A percentile compares a stretch with the other conserved stretches of the same genome.
Evolutionary conservation across 805 yeast species (phyloP).

Genomic region (Torulaspora quercuum): DNA sequence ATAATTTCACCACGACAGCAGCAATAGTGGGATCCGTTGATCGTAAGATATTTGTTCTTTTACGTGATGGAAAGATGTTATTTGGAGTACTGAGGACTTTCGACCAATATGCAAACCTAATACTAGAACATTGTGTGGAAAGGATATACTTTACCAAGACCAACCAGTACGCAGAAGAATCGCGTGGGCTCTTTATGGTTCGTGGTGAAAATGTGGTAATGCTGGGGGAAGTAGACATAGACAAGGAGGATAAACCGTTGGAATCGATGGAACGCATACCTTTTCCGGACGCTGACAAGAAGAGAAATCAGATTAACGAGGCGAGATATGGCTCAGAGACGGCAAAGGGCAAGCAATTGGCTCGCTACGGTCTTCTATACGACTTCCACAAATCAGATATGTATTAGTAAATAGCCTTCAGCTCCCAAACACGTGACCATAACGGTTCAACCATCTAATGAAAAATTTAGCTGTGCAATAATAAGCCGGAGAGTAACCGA

Average conservation of each 20-base stretch:
- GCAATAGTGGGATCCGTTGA: conserved; percentile 87
- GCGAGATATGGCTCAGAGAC: conserved; percentile 42
- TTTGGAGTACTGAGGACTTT: conserved; percentile 91
- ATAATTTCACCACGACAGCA: conserved; percentile 83
- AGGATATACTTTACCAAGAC: conserved; percentile 63
- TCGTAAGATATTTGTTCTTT: conserved; percentile 72
- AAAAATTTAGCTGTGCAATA: too few relatives aligned
- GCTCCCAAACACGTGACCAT: too few relatives aligned
- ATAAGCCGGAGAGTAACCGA: too few relatives aligned
- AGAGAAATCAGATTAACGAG: conserved; percentile 34
- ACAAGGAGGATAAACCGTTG: conserved; percentile 71
- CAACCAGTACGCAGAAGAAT: conserved; percentile 65
- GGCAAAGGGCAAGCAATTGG: conserved; percentile 46
- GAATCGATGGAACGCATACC: conserved; percentile 53
- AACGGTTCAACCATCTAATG: too few relatives aligned
- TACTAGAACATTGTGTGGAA: conserved; percentile 86
- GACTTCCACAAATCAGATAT: conserved; percentile 55
- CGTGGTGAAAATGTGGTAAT: conserved; percentile 95
- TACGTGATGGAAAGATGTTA: conserved; percentile 85
- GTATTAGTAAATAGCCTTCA: conserved; percentile 41
- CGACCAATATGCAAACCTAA: conserved; percentile 91
- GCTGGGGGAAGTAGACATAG: conserved; percentile 91
- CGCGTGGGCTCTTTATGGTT: conserved; percentile 76
- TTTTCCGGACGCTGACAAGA: conserved; percentile 57
- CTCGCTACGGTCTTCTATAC: conserved; percentile 53